Evolutionary conservation across 768 basidiomycete species (phyloP).

Genomic region (Panus rudis): DNA sequence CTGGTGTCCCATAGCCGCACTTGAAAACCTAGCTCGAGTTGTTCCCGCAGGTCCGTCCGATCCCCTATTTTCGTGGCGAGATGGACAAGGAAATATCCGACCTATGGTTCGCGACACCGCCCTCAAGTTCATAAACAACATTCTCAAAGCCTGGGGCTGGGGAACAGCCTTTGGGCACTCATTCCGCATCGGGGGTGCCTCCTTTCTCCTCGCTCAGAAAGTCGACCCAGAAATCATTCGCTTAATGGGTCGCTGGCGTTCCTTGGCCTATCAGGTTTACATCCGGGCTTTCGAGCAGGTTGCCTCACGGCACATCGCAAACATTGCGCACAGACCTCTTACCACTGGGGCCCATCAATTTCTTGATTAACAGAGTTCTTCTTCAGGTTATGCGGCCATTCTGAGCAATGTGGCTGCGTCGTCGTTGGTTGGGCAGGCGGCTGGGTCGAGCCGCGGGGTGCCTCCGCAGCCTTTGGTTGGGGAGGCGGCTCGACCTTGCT

Average conservation of each 20-base stretch:
- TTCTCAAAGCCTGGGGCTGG: slow-evolving; percentile 19
- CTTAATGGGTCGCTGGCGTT: slow-evolving; percentile 30
- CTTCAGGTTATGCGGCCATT: no score
- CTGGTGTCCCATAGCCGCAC: slow-evolving; percentile 25
- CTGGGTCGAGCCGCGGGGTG: no score
- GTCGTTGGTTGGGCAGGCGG: no score
- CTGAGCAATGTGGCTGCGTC: no score
- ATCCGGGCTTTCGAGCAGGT: slow-evolving; percentile 29
- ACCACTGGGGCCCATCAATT: no score
- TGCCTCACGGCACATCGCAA: slow-evolving; percentile 15
- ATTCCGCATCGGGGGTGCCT: slow-evolving; percentile 37
- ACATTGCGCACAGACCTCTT: no score
- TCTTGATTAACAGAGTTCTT: no score
- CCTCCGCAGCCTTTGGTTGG: no score
- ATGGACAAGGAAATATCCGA: slow-evolving; percentile 17
- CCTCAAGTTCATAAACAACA: slow-evolving; percentile 24
- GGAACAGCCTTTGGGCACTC: slow-evolving; percentile 34
- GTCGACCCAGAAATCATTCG: slow-evolving; percentile 30
- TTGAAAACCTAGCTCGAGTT: slow-evolving; percentile 23
- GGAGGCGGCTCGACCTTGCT: no score
- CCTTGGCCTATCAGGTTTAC: slow-evolving; percentile 33
- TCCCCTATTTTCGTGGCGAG: slow-evolving; percentile 32
- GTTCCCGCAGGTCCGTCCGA: slow-evolving; percentile 21
- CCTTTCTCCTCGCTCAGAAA: slow-evolving; percentile 25
- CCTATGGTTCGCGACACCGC: slow-evolving; percentile 26